Evolutionary conservation across 1,284 basidiomycete species (phyloP).

Genomic region (Phenoliferia sp.): DNA sequence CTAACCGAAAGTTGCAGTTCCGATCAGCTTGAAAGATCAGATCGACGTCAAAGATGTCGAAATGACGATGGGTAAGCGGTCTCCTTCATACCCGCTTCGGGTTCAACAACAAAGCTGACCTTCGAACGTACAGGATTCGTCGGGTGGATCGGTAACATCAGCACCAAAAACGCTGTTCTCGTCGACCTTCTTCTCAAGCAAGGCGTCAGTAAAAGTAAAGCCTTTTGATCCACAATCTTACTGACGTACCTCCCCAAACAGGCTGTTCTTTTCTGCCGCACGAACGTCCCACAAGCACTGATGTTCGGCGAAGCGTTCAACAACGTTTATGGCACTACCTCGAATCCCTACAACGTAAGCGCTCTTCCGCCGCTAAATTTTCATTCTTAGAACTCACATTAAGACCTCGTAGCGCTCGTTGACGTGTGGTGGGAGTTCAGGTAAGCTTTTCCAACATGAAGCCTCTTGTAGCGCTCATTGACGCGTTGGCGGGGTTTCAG

Average conservation of each 20-base stretch:
- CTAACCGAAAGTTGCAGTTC: slow-evolving; percentile 36
- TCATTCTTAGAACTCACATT: background rate
- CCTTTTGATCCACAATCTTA: background rate
- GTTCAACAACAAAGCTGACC: slow-evolving; percentile 54
- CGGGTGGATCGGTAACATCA: slow-evolving; percentile 57
- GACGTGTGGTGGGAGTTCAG: slow-evolving; percentile 44
- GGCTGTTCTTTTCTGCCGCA: slow-evolving; percentile 21
- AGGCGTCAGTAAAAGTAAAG: background rate
- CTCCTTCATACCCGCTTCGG: slow-evolving; percentile 50
- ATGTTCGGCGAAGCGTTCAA: slow-evolving; percentile 37
- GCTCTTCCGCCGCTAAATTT: background rate
- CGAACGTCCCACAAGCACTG: slow-evolving; percentile 34
- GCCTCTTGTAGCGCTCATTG: slow-evolving; percentile 52
- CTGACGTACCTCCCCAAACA: background rate
- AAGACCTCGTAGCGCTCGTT: slow-evolving; percentile 51
- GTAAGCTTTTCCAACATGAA: too few species aligned
- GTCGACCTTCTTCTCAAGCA: slow-evolving; percentile 46
- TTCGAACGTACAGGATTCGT: slow-evolving; percentile 49
- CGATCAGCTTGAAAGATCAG: slow-evolving; percentile 55
- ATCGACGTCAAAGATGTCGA: slow-evolving; percentile 36
- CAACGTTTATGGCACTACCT: slow-evolving; percentile 62
- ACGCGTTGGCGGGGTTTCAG: slow-evolving; percentile 45
- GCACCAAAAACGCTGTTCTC: slow-evolving; percentile 54
- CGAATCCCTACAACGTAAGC: slow-evolving; percentile 56
- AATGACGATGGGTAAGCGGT: background rate